Evolutionary conservation across 116 monocot species (phyloP).

Genomic region (Zostera marina): DNA sequence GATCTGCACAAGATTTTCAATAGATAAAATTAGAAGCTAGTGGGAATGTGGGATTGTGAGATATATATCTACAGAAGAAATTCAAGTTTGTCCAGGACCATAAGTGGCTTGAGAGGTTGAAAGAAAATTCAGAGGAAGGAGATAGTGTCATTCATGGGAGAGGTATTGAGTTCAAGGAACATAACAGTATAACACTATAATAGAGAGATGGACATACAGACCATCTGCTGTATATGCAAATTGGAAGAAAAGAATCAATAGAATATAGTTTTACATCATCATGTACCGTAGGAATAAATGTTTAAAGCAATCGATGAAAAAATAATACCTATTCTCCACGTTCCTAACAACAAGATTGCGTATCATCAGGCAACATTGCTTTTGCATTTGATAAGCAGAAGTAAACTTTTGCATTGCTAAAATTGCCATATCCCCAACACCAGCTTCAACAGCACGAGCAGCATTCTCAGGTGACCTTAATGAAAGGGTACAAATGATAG

Average conservation of each 20-base stretch:
- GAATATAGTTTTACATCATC: background rate
- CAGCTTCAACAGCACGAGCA: constrained; percentile 81
- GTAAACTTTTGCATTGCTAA: constrained; percentile 87
- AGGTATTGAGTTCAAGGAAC: background rate
- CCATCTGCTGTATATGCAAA: background rate
- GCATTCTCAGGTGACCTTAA: constrained; percentile 21
- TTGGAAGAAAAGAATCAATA: background rate
- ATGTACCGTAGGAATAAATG: background rate
- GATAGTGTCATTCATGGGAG: background rate
- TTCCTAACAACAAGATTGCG: constrained; percentile 89
- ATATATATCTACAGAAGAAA: too few species aligned
- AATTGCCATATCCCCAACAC: constrained; percentile 62
- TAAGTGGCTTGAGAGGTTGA: too few species aligned
- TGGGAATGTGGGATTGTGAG: background rate
- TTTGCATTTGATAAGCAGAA: constrained; percentile 73
- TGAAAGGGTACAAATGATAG: constrained; percentile 51
- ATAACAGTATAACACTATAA: too few species aligned
- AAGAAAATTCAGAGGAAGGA: too few species aligned
- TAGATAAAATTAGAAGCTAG: background rate
- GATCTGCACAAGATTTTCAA: constrained; percentile 22
- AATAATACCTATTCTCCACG: constrained; percentile 60
- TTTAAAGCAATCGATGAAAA: background rate
- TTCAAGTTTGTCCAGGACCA: too few species aligned
- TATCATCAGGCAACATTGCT: constrained; percentile 87
- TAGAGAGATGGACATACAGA: background rate